Evolutionary conservation across 2,329 filamentous ascomycete genomes (phyloP).

Genomic region (Diaporthe nobilis): DNA sequence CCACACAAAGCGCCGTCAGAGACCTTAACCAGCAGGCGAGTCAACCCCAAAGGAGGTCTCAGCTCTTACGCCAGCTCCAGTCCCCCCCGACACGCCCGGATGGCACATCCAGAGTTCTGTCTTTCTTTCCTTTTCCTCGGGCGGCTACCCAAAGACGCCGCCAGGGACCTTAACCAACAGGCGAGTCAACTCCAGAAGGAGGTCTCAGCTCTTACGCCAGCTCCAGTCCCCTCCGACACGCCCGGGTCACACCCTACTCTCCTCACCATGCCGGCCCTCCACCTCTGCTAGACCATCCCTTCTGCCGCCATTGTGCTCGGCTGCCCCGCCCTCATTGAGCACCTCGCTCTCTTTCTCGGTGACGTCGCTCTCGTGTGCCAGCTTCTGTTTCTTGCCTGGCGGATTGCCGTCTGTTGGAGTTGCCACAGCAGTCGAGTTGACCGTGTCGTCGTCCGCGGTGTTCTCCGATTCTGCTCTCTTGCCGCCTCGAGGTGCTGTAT

Average conservation of each 20-base stretch:
- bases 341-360: neutral
- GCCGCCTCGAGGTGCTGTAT: too few relatives aligned
- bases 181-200: neutral
- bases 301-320: neutral
- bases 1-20: neutral
- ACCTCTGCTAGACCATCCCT: neutral
- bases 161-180: neutral
- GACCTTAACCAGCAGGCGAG: neutral
- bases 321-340: neutral
- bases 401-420: neutral
- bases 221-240: neutral
- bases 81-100: neutral
- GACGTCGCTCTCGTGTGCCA: neutral
- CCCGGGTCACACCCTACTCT: too few relatives aligned
- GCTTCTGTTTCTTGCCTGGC: neutral
- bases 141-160: neutral
- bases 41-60: neutral
- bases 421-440: neutral
- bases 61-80: neutral
- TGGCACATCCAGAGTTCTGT: too few relatives aligned
- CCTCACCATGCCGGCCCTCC: too few relatives aligned
- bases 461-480: too few relatives aligned
- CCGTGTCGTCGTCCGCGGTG: neutral
- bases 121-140: too few relatives aligned
- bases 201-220: neutral